Evolutionary conservation across 2,329 filamentous ascomycete species (phyloP), one percentile per base, ranked within the genome.

Genomic region (Trichoderma lentiforme): DNA sequence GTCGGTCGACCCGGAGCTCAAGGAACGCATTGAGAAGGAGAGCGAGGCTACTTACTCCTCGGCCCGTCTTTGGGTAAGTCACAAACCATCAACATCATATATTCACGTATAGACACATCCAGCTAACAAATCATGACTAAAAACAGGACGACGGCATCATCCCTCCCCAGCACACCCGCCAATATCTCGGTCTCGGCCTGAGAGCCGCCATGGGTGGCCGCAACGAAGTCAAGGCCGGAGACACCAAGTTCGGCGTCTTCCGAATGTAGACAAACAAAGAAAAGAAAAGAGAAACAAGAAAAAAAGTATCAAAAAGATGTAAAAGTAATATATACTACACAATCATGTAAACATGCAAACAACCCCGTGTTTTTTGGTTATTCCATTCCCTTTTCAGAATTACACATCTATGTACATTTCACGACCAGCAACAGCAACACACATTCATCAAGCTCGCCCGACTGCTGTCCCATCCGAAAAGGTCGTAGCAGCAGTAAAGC

Each of bases 21-120:
- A 92, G 82, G 90, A 89, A 53, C 87, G 95, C 60, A 98, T 99
- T 76, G 95, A 98, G 79, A 86, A 87, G 66, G 95, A 98, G 84
- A 97, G 93, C 70, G 93, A 97, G 76, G 94, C 94, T 0, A 90
- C 92, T 0, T 98, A 94, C 81, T 96, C 94, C 1, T 94, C 91
- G 36, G 95, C 96, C 6, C 88, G 95, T 74, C 82, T 98, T 76
- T 99, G 96, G 96, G 95, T 88, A 76, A 82, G 86, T 84, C 30
- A 56, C 30, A 32, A 18, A 3, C 4, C 47, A 21, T 5, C 18
- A 24, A 21, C 15, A 56, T 24, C 53, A 28, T 28, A 11, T 6
- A 58, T 7, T 51, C 43, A 51, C 18, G 4, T 21, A 28, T 26
- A 15, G 21, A 26, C 1, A 51, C 7, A 32, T 4, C 3, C 34